Percentiles rank a stretch among this genome's conserved stretches.
phyloP scores from a whole-genome alignment of 2,329 filamentous ascomycete species.

The Pseudocercospora musae region DNA sequence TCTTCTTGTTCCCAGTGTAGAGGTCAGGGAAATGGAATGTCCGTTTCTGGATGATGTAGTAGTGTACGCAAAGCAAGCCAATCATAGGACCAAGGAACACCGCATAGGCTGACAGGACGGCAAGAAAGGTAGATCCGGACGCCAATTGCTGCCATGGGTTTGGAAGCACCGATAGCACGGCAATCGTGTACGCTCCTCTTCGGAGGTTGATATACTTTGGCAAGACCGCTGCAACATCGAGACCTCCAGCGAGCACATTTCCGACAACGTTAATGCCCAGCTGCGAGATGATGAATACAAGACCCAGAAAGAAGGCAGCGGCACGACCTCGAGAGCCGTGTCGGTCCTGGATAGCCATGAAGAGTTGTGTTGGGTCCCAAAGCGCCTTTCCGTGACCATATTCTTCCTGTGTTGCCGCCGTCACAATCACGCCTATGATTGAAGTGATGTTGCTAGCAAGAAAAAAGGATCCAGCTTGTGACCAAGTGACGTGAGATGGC shows the following conservation, averaged over 20 bases:
- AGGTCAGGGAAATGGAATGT: slow-evolving; percentile 5
- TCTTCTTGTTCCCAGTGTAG: slow-evolving; percentile 5
- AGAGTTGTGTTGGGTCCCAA: slow-evolving; percentile 8
- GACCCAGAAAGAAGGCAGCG: slow-evolving; percentile 7
- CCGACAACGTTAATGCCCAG: slow-evolving; percentile 12
- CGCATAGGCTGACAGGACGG: slow-evolving; percentile 8
- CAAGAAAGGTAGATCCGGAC: slow-evolving; percentile 10
- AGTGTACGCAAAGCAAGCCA: slow-evolving; percentile 10
- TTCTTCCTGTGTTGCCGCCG: slow-evolving; percentile 11
- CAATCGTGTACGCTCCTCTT: slow-evolving; percentile 9
- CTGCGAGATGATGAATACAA: slow-evolving; percentile 9
- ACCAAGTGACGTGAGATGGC: slow-evolving; percentile 9
- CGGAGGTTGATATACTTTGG: slow-evolving; percentile 11
- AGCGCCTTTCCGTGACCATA: slow-evolving; percentile 9
- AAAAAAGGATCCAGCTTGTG: slow-evolving; percentile 8
- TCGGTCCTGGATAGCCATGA: slow-evolving; percentile 14
- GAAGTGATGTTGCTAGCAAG: slow-evolving; percentile 9
- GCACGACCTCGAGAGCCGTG: slow-evolving; percentile 12
- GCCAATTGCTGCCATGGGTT: slow-evolving; percentile 11
- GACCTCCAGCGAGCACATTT: slow-evolving; percentile 9
- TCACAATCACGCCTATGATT: slow-evolving; percentile 12
- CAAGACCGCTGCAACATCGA: slow-evolving; percentile 11
- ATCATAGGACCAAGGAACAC: slow-evolving; percentile 11
- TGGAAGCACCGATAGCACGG: slow-evolving; percentile 5
- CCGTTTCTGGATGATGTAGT: slow-evolving; percentile 8